Conservation (phyloP, 768 basidiomycete species). For the Lactarius pseudohatsudake region DNA sequence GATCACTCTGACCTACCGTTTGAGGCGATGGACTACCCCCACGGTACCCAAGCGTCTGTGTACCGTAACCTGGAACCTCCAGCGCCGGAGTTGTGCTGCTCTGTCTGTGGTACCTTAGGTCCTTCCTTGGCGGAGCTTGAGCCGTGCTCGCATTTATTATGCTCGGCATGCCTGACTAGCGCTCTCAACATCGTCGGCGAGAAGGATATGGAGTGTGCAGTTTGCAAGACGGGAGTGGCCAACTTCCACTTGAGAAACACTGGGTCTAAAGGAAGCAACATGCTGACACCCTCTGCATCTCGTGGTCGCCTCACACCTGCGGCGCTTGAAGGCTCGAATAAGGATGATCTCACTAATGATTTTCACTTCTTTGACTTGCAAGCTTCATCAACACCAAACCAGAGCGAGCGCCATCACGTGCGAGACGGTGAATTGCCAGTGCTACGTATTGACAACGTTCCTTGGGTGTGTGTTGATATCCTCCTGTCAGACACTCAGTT, state of each 20-base stretch:
- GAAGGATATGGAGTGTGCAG: slow-evolving; percentile 83
- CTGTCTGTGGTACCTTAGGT: slow-evolving; percentile 57
- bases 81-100: slow-evolving; percentile 45
- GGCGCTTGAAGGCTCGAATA: slow-evolving; percentile 31
- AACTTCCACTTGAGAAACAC: slow-evolving; percentile 48
- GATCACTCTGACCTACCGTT: slow-evolving; percentile 33
- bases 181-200: slow-evolving; percentile 88
- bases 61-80: slow-evolving; percentile 31
- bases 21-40: slow-evolving; percentile 36
- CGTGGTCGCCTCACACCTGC: slow-evolving; percentile 28
- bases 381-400: slow-evolving; percentile 37
- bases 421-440: slow-evolving; percentile 50
- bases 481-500: slow-evolving; percentile 2
- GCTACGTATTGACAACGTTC: slow-evolving; percentile 83
- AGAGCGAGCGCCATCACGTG: slow-evolving; percentile 25
- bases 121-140: slow-evolving; percentile 61
- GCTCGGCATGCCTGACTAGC: slow-evolving; percentile 79
- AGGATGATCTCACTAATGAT: slow-evolving; percentile 31
- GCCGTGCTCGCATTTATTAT: slow-evolving; percentile 75
- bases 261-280: slow-evolving; percentile 33
- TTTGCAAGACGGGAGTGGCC: slow-evolving; percentile 67
- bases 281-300: slow-evolving; percentile 25
- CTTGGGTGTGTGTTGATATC: slow-evolving; percentile 59
- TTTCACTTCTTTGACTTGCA: slow-evolving; percentile 35
- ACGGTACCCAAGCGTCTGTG: slow-evolving; percentile 25